A percentile compares a stretch with the other conserved stretches of the same genome.
phyloP scores from a whole-genome alignment of 1,284 basidiomycete species.

The Ceratobasidium sp. region DNA sequence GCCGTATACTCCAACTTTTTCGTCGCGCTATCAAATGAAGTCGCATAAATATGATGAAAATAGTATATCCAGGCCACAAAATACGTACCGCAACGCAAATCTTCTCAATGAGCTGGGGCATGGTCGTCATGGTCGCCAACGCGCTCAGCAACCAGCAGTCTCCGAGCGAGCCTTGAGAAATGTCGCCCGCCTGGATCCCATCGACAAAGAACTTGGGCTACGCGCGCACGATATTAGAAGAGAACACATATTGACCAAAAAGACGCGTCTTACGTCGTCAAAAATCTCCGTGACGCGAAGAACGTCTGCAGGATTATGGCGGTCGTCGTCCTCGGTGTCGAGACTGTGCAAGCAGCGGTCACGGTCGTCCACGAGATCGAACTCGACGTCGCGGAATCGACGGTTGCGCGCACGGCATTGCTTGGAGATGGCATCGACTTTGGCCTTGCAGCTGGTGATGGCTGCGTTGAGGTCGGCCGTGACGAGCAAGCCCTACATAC shows the following conservation, averaged over 20 bases:
- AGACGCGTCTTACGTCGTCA: constrained; percentile 51
- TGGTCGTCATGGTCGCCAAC: constrained; percentile 58
- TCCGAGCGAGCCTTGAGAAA: constrained; percentile 59
- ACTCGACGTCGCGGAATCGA: constrained; percentile 60
- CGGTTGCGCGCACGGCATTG: constrained; percentile 48
- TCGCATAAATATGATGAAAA: neutral
- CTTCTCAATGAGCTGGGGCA: constrained; percentile 61
- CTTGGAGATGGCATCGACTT: constrained; percentile 45
- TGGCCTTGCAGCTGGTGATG: constrained; percentile 45
- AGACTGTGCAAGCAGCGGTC: constrained; percentile 60
- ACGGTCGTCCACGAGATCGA: constrained; percentile 62
- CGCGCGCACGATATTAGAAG: neutral
- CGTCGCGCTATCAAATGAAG: constrained; percentile 58
- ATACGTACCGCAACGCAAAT: constrained; percentile 62
- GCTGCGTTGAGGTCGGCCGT: constrained; percentile 46
- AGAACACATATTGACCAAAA: neutral
- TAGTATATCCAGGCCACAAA: neutral
- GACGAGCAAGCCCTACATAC: constrained; percentile 46
- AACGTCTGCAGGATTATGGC: constrained; percentile 53
- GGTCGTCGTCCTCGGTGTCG: constrained; percentile 45
- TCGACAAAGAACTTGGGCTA: constrained; percentile 59
- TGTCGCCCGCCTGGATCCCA: constrained; percentile 56
- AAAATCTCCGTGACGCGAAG: constrained; percentile 61
- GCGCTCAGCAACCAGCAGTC: constrained; percentile 67
- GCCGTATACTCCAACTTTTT: constrained; percentile 65